phyloP scores from a whole-genome alignment of 208 protist genomes.

The Trichomonas tenax region DNA sequence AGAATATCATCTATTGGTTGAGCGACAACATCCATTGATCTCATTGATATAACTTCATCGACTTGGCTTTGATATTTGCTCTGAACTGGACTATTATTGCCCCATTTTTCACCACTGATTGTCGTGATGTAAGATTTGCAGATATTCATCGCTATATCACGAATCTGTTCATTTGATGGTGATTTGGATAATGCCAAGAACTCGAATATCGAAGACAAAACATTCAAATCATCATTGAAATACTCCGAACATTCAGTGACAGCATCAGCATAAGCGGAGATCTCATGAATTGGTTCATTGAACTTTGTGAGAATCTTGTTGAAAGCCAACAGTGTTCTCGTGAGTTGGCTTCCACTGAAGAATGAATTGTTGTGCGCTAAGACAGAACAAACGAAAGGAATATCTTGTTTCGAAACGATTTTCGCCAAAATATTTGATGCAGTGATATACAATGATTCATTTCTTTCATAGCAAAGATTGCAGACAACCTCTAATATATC shows the following conservation, averaged over 20 bases:
- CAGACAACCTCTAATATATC: not conserved
- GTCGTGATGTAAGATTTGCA: not conserved
- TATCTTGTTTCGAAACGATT: not conserved
- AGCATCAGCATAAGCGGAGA: not conserved
- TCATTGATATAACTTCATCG: not conserved
- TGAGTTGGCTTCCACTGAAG: not conserved
- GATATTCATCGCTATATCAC: not conserved
- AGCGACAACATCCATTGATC: not conserved
- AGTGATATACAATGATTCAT: not conserved
- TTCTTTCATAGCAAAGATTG: not conserved
- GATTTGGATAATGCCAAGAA: not conserved
- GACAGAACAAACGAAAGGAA: not conserved
- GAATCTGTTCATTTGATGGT: not conserved
- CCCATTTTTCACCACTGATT: not conserved
- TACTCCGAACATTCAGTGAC: not conserved
- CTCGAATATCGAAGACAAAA: not conserved
- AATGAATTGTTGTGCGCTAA: not conserved
- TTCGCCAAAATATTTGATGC: not conserved
- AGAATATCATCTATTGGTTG: not conserved
- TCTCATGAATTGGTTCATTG: not conserved
- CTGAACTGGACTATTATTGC: not conserved
- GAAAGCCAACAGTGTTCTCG: not conserved
- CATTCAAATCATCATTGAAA: not conserved
- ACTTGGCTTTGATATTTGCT: not conserved
- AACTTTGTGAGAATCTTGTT: not conserved